Evolutionary conservation across 768 basidiomycete species (phyloP).

Genomic region (Hebeloma cylindrosporum): DNA sequence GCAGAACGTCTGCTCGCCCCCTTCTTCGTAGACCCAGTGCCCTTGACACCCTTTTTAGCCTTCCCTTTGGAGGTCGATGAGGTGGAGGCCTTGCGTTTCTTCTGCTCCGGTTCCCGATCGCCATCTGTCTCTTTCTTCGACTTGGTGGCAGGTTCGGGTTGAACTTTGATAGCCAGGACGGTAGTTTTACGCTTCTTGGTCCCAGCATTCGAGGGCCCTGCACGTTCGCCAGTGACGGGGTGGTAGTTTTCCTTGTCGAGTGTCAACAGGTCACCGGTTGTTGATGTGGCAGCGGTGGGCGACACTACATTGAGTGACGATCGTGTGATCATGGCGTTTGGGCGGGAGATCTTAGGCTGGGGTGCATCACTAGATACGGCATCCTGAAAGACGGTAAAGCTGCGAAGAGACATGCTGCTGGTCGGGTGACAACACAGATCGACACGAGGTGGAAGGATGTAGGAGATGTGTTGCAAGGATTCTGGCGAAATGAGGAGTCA

Average conservation of each 20-base stretch:
- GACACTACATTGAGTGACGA: slow-evolving; percentile 29
- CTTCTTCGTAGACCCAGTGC: slow-evolving; percentile 35
- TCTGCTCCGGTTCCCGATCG: slow-evolving; percentile 45
- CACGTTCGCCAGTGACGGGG: slow-evolving; percentile 68
- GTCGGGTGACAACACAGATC: slow-evolving; percentile 22
- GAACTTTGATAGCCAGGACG: slow-evolving; percentile 55
- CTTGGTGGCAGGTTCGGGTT: slow-evolving; percentile 41
- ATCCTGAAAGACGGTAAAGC: slow-evolving; percentile 69
- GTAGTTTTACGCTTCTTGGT: slow-evolving; percentile 67
- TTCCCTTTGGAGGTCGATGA: slow-evolving; percentile 33
- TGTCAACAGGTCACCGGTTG: slow-evolving; percentile 37
- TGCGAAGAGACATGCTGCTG: slow-evolving; percentile 50
- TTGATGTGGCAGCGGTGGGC: slow-evolving; percentile 28
- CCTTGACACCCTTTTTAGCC: slow-evolving; percentile 34
- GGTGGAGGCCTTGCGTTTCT: slow-evolving; percentile 60
- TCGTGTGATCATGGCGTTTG: slow-evolving; percentile 29
- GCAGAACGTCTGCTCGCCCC: slow-evolving; percentile 31
- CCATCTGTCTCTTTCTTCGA: slow-evolving; percentile 37
- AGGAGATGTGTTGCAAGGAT: slow-evolving; percentile 14
- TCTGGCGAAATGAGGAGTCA: slow-evolving; percentile 8
- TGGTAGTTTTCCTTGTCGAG: slow-evolving; percentile 80
- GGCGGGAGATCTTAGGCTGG: slow-evolving; percentile 30
- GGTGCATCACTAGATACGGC: slow-evolving; percentile 36
- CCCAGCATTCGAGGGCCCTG: slow-evolving; percentile 37
- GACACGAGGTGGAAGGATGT: slow-evolving; percentile 25